Percentiles rank a stretch among this genome's conserved stretches.
Evolutionary conservation across 306 rosid genomes (phyloP).

Genomic region (Clitoria ternatea): DNA sequence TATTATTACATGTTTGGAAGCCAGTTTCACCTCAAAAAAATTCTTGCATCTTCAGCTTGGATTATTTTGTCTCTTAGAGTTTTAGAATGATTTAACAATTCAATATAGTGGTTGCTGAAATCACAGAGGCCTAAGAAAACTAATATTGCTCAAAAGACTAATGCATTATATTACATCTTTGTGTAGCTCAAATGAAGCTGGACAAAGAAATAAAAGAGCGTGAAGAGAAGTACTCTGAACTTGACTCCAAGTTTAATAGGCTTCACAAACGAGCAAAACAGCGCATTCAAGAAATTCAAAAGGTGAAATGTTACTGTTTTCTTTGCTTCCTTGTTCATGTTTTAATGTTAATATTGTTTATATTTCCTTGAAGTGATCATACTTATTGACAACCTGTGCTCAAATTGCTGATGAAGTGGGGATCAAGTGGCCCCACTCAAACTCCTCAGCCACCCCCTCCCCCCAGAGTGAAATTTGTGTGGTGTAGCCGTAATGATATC

Average conservation of each 20-base stretch:
- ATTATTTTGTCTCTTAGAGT: conserved; percentile 4
- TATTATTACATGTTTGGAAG: background rate
- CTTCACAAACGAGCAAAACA: conserved; percentile 99
- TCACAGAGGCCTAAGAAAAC: background rate
- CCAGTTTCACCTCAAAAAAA: conserved; percentile 1
- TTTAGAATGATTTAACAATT: conserved; percentile 8
- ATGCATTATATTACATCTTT: conserved; percentile 26
- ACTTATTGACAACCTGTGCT: background rate
- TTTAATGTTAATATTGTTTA: background rate
- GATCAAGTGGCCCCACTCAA: background rate
- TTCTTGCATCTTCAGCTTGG: conserved; percentile 11
- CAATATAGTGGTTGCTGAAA: background rate
- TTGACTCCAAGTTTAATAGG: conserved; percentile 80
- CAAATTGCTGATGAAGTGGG: conserved; percentile 4
- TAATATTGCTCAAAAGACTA: conserved; percentile 21
- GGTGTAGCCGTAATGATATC: too few relatives aligned
- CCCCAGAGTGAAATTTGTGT: too few relatives aligned
- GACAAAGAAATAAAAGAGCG: conserved; percentile 86
- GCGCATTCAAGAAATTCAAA: conserved; percentile 95
- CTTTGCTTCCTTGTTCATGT: conserved; percentile 11
- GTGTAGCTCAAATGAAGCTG: conserved; percentile 65
- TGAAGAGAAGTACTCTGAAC: conserved; percentile 91
- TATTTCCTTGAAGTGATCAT: conserved; percentile 16
- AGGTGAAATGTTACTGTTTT: conserved; percentile 44
- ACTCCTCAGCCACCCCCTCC: background rate